A percentile compares a stretch with the other conserved stretches of the same genome.
Evolutionary conservation across 345 rosid species (phyloP).

Genomic region (Laguncularia racemosa): DNA sequence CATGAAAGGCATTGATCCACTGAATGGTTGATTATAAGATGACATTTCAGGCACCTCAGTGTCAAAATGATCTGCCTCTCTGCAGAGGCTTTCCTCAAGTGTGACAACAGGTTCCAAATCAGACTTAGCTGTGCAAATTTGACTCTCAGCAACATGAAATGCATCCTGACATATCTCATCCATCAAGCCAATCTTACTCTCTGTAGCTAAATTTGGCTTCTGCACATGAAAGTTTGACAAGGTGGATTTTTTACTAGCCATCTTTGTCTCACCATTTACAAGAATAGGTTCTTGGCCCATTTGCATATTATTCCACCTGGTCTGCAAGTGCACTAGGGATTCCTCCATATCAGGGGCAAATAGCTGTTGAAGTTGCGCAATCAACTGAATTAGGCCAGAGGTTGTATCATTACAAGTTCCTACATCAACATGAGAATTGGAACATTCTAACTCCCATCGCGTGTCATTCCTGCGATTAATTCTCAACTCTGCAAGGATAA

Average conservation of each 20-base stretch:
- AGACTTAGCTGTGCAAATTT: slow-evolving; percentile 24
- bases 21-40: slow-evolving; percentile 23
- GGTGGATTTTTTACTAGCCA: slow-evolving; percentile 16
- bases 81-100: slow-evolving; percentile 32
- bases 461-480: slow-evolving; percentile 45
- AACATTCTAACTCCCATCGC: slow-evolving; percentile 75
- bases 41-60: slow-evolving; percentile 31
- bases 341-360: slow-evolving; percentile 92
- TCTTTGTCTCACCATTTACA: slow-evolving; percentile 24
- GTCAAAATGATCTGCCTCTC: slow-evolving; percentile 28
- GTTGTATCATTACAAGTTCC: slow-evolving; percentile 92
- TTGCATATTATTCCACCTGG: slow-evolving; percentile 66
- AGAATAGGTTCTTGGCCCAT: slow-evolving; percentile 38
- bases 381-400: slow-evolving; percentile 62
- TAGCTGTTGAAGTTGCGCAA: slow-evolving; percentile 69
- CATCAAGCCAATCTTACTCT: slow-evolving; percentile 51
- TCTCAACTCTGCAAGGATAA: slow-evolving; percentile 57
- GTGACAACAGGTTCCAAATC: slow-evolving; percentile 25
- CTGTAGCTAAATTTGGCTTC: slow-evolving; percentile 19
- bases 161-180: slow-evolving; percentile 76
- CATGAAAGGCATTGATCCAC: slow-evolving; percentile 31
- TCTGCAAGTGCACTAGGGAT: slow-evolving; percentile 74
- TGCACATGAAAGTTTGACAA: slow-evolving; percentile 33
- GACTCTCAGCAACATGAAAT: slow-evolving; percentile 40
- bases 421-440: slow-evolving; percentile 51